These are phyloP conservation scores for Ramaria rubella DNA, from an alignment of 768 basidiomycete genomes.

Conservation along the genomic window DNA sequence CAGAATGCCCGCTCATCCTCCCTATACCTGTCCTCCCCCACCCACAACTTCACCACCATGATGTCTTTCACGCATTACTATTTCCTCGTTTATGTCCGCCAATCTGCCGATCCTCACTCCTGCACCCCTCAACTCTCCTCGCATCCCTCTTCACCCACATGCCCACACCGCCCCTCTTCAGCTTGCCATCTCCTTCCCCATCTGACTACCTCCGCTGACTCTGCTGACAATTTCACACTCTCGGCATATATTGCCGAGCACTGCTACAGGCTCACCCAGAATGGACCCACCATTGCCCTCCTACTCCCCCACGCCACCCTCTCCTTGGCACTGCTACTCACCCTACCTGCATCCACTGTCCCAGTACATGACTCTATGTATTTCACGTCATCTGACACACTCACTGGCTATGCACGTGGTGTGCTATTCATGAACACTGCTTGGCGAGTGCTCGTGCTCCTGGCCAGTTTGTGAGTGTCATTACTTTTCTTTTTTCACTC, in stretches of 20 bases:
- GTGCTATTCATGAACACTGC: slow-evolving; percentile 72
- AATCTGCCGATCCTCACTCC: slow-evolving; percentile 37
- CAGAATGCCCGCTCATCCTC: slow-evolving; percentile 80
- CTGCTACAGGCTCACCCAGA: slow-evolving; percentile 79
- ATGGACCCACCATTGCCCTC: slow-evolving; percentile 73
- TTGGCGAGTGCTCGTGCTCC: slow-evolving; percentile 64
- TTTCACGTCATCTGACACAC: slow-evolving; percentile 56
- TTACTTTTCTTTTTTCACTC: neutral
- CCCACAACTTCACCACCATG: slow-evolving; percentile 67
- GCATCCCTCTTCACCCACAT: neutral
- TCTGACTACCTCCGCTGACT: slow-evolving; percentile 19
- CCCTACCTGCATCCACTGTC: slow-evolving; percentile 41
- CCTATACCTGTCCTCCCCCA: slow-evolving; percentile 79
- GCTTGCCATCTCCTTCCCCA: neutral
- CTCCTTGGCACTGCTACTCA: slow-evolving; percentile 65
- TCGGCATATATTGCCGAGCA: slow-evolving; percentile 70
- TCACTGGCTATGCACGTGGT: slow-evolving; percentile 73
- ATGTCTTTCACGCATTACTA: slow-evolving; percentile 78
- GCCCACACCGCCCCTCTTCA: neutral
- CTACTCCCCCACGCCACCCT: slow-evolving; percentile 80
- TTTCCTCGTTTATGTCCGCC: slow-evolving; percentile 75
- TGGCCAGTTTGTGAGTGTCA: slow-evolving; percentile 57
- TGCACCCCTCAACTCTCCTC: neutral
- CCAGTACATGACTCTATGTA: slow-evolving; percentile 67
- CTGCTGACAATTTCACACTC: slow-evolving; percentile 40